Conservation (phyloP, 2,329 filamentous ascomycete species). For the Xylariaceae sp. region DNA sequence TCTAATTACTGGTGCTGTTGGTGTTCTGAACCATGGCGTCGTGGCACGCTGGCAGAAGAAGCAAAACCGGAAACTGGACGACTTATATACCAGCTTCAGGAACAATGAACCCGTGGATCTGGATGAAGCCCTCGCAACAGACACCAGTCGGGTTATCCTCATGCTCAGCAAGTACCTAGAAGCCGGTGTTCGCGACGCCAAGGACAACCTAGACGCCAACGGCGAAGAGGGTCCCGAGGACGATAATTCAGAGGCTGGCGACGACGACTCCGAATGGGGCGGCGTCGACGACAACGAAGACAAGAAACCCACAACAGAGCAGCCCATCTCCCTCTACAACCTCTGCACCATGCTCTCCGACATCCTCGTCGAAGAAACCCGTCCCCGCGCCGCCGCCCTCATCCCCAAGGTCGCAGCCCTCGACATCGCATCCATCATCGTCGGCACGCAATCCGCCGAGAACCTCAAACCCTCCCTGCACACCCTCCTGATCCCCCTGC, state of each 20-base stretch:
- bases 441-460: constrained; percentile 52
- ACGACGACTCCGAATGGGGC: constrained; percentile 39
- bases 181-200: constrained; percentile 50
- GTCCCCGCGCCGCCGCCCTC: constrained; percentile 57
- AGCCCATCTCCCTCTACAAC: constrained; percentile 53
- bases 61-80: constrained; percentile 21
- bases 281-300: constrained; percentile 29
- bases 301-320: constrained; percentile 23
- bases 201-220: constrained; percentile 34
- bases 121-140: constrained; percentile 69
- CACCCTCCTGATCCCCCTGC: constrained; percentile 55
- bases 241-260: constrained; percentile 37
- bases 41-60: constrained; percentile 30
- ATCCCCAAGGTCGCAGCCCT: constrained; percentile 72
- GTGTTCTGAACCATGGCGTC: constrained; percentile 37
- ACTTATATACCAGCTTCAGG: constrained; percentile 1
- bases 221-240: constrained; percentile 37
- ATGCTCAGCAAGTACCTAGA: constrained; percentile 67
- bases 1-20: constrained; percentile 39
- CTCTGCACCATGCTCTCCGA: constrained; percentile 73
- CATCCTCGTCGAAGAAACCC: constrained; percentile 70
- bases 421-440: constrained; percentile 66
- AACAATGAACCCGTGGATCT: constrained; percentile 35
- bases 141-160: constrained; percentile 74
- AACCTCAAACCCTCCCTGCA: constrained; percentile 60